These are phyloP conservation scores for Xylaria sp. DNA, from an alignment of 2,329 filamentous ascomycete genomes.

Conservation along the genomic window DNA sequence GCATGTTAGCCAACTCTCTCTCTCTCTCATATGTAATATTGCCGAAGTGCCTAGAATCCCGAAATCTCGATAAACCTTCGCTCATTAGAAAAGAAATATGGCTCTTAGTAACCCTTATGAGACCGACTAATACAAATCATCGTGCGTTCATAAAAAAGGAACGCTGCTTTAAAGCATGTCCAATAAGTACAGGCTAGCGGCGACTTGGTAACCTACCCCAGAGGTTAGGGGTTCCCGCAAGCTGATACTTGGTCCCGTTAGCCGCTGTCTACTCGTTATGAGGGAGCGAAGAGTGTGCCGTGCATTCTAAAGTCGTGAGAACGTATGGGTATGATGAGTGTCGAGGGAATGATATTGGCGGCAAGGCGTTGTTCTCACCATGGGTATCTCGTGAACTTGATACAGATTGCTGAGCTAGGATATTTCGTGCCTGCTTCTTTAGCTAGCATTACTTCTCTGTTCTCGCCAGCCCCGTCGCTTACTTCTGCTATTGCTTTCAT, in stretches of 20 bases:
- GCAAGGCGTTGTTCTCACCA: neutral
- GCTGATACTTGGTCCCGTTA: neutral
- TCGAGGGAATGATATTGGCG: neutral
- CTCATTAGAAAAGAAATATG: neutral
- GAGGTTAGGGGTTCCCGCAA: conserved; percentile 6
- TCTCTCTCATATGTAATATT: neutral
- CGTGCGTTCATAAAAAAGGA: neutral
- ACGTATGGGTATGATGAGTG: neutral
- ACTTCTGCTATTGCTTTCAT: neutral
- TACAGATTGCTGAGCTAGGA: neutral
- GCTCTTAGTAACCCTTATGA: neutral
- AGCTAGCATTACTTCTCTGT: neutral
- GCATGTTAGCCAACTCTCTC: neutral
- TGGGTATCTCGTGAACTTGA: neutral
- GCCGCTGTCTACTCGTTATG: neutral
- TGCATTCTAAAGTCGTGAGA: neutral
- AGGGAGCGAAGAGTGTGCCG: conserved; percentile 1
- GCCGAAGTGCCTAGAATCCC: neutral
- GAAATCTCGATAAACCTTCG: neutral
- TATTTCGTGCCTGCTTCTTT: neutral
- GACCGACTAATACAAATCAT: neutral
- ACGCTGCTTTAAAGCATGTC: conserved; percentile 5
- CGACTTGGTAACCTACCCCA: conserved; percentile 1
- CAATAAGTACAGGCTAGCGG: conserved; percentile 1
- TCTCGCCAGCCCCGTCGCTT: neutral